Conservation (phyloP, 768 basidiomycete species). For the Pisolithus microcarpus region DNA sequence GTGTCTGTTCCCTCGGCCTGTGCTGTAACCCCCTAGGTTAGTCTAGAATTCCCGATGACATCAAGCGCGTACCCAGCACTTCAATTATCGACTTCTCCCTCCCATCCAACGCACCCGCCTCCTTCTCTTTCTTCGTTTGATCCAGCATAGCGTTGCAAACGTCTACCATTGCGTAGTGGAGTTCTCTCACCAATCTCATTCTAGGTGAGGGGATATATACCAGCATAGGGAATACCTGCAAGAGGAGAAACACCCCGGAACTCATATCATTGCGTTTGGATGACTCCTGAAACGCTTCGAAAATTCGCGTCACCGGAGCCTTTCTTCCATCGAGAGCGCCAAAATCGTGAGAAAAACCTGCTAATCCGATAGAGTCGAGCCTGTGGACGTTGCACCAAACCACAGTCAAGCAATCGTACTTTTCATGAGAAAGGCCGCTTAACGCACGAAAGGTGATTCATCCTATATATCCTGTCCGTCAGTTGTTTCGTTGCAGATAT, state of each 20-base stretch:
- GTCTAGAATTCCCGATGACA: background rate
- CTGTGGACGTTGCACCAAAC: constrained; percentile 12
- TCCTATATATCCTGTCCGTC: constrained; percentile 4
- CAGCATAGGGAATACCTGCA: constrained; percentile 20
- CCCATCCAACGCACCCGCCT: constrained; percentile 3
- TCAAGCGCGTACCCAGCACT: too few species aligned
- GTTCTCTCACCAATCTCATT: too few species aligned
- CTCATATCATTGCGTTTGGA: constrained; percentile 3
- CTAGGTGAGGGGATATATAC: background rate
- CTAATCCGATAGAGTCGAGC: constrained; percentile 39
- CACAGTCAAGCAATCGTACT: too few species aligned
- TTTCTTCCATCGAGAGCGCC: constrained; percentile 33
- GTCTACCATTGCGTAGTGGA: too few species aligned
- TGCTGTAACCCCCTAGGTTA: constrained; percentile 18
- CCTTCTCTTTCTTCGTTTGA: constrained; percentile 7
- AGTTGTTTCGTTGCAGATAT: too few species aligned
- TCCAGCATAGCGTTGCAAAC: too few species aligned
- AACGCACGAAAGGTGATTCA: constrained; percentile 22
- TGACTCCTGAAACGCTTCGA: constrained; percentile 16
- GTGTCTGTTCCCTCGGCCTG: constrained; percentile 28
- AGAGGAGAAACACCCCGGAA: constrained; percentile 23
- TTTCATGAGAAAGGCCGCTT: too few species aligned
- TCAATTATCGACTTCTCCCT: too few species aligned
- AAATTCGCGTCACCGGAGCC: constrained; percentile 13
- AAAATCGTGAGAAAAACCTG: constrained; percentile 41